Evolutionary conservation across 2,329 filamentous ascomycete species (phyloP).

Genomic region (Clarireedia homoeocarpa): DNA sequence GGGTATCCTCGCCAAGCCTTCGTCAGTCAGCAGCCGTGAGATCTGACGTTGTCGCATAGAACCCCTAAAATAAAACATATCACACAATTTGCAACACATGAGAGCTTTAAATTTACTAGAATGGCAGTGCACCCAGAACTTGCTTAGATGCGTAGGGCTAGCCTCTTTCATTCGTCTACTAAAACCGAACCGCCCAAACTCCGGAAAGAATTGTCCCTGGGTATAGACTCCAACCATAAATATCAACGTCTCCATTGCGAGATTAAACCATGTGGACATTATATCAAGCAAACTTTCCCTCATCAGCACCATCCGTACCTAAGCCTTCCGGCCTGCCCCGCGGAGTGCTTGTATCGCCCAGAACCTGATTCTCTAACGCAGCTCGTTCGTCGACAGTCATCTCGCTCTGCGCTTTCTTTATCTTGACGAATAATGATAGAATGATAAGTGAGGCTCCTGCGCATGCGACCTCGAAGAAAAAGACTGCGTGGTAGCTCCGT

Average conservation of each 20-base stretch:
- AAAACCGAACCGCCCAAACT: neutral
- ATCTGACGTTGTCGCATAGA: too few relatives aligned
- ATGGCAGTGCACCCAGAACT: too few relatives aligned
- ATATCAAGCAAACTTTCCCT: neutral
- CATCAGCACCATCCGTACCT: neutral
- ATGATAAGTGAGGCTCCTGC: slow-evolving; percentile 43
- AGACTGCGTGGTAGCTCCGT: slow-evolving; percentile 54
- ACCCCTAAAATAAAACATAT: too few relatives aligned
- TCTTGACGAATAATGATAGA: slow-evolving; percentile 43
- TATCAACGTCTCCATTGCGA: neutral
- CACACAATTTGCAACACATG: too few relatives aligned
- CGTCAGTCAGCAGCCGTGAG: neutral
- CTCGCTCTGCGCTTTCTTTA: slow-evolving; percentile 47
- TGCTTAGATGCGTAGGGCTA: too few relatives aligned
- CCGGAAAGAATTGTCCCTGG: neutral
- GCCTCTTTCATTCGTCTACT: neutral
- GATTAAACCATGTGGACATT: neutral
- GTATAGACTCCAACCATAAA: neutral
- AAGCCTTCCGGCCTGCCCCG: neutral
- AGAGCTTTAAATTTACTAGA: too few relatives aligned
- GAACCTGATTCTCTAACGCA: slow-evolving; percentile 14
- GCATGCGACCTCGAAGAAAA: slow-evolving; percentile 57
- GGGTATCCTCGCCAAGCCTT: neutral
- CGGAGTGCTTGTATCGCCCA: neutral
- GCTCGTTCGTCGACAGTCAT: slow-evolving; percentile 48